Evolutionary conservation across 345 rosid genomes (phyloP).

Genomic region (Trapa bicornis): DNA sequence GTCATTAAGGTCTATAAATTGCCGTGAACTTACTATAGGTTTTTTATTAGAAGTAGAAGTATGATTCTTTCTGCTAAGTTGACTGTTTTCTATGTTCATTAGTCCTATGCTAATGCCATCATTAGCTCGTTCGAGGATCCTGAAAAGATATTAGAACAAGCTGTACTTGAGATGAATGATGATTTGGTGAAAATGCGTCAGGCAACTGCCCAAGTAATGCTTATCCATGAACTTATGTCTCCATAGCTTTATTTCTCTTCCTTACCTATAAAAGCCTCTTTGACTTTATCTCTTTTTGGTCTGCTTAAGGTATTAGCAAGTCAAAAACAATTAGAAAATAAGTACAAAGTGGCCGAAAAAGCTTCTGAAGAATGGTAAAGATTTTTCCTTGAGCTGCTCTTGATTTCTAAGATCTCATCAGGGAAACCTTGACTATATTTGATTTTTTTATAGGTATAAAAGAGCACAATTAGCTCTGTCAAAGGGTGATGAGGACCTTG

Average conservation of each 20-base stretch:
- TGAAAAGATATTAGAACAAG: slow-evolving; percentile 65
- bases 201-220: slow-evolving; percentile 63
- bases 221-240: neutral
- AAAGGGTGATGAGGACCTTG: slow-evolving; percentile 72
- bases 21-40: neutral
- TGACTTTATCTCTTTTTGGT: neutral
- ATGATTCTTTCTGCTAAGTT: neutral
- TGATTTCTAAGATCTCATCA: neutral
- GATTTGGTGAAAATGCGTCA: slow-evolving; percentile 72
- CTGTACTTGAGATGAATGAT: slow-evolving; percentile 63
- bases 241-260: slow-evolving; percentile 2
- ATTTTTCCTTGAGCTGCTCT: neutral
- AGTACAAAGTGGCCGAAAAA: slow-evolving; percentile 48
- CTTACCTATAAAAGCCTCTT: neutral
- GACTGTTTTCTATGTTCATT: neutral
- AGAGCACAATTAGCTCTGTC: slow-evolving; percentile 69
- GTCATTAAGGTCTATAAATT: slow-evolving; percentile 43
- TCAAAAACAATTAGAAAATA: slow-evolving; percentile 65
- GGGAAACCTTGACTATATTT: slow-evolving; percentile 8
- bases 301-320: slow-evolving; percentile 55
- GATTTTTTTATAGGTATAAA: slow-evolving; percentile 37
- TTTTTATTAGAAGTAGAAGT: neutral
- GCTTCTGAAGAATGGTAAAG: slow-evolving; percentile 68
- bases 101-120: slow-evolving; percentile 69
- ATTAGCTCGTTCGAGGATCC: slow-evolving; percentile 65